Evolutionary conservation across 208 protist genomes (phyloP).

Genomic region (Trypanosoma mega): DNA sequence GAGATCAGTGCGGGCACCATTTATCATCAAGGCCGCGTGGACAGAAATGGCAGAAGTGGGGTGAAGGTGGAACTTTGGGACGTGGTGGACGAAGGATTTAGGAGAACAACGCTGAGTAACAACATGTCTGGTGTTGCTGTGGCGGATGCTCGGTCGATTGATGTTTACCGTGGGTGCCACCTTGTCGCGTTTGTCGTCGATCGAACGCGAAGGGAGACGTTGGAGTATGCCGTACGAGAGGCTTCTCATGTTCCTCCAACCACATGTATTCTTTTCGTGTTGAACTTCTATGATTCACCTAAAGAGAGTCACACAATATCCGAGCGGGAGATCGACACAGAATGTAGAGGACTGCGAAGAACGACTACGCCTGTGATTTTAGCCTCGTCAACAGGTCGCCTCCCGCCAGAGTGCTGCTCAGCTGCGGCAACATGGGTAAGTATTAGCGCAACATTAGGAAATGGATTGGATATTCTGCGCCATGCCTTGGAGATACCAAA

Average conservation of each 20-base stretch:
- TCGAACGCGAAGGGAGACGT: conserved; percentile 40
- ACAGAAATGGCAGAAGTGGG: conserved; percentile 31
- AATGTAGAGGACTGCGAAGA: conserved; percentile 35
- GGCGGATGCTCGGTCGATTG: conserved; percentile 49
- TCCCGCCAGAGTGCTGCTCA: conserved; percentile 39
- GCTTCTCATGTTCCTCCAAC: conserved; percentile 50
- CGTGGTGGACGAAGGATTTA: conserved; percentile 53
- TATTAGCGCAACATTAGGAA: conserved; percentile 47
- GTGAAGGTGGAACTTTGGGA: conserved; percentile 85
- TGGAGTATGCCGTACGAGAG: conserved; percentile 66
- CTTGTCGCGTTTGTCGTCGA: conserved; percentile 74
- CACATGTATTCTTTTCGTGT: conserved; percentile 55
- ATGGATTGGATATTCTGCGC: conserved; percentile 45
- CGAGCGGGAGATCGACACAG: conserved; percentile 42
- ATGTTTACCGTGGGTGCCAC: conserved; percentile 67
- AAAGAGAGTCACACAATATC: conserved; percentile 30
- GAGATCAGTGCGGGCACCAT: conserved; percentile 66
- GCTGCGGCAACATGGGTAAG: conserved; percentile 42
- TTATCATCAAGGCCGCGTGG: conserved; percentile 14
- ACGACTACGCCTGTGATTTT: conserved; percentile 51
- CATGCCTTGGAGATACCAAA: conserved; percentile 62
- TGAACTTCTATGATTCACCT: conserved; percentile 61
- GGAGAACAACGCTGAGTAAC: neutral
- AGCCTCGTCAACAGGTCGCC: conserved; percentile 37
- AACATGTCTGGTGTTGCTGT: neutral